A percentile compares a stretch with the other conserved stretches of the same genome.
Conservation (phyloP, 495 filamentous ascomycete species). For the Aspergillus sparsus region DNA sequence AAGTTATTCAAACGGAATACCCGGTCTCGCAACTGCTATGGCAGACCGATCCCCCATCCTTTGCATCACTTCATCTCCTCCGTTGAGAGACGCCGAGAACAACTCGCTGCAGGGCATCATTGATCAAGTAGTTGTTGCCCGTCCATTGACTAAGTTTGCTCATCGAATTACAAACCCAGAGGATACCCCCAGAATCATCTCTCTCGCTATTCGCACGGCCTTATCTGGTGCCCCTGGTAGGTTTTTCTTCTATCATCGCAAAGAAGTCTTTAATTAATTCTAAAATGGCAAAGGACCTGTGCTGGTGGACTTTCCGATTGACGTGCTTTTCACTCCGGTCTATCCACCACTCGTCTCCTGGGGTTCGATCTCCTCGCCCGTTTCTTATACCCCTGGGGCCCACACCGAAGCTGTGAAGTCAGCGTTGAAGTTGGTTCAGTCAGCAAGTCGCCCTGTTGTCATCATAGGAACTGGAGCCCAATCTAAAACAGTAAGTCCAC, state of each 20-base stretch:
- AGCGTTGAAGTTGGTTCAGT: constrained; percentile 19
- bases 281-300: constrained; percentile 21
- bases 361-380: constrained; percentile 31
- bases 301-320: constrained; percentile 34
- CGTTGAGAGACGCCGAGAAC: constrained; percentile 32
- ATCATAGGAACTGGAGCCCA: constrained; percentile 29
- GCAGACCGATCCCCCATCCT: constrained; percentile 31
- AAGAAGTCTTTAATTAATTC: too few relatives aligned
- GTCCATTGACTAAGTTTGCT: constrained; percentile 32
- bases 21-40: constrained; percentile 33
- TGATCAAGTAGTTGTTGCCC: constrained; percentile 30
- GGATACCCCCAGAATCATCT: constrained; percentile 30
- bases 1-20: constrained; percentile 35
- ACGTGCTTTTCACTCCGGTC: constrained; percentile 31
- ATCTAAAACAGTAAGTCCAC: constrained; percentile 18
- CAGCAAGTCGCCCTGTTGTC: constrained; percentile 26
- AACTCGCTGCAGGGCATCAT: constrained; percentile 34
- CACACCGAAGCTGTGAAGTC: constrained; percentile 22
- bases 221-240: constrained; percentile 32
- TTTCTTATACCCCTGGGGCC: constrained; percentile 25
- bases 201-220: constrained; percentile 31
- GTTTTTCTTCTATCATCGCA: constrained; percentile 1
- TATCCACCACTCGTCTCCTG: constrained; percentile 31
- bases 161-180: constrained; percentile 31
- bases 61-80: constrained; percentile 35